Evolutionary conservation across 2,329 filamentous ascomycete genomes (phyloP).

Genomic region (Chaetomium strumarium): DNA sequence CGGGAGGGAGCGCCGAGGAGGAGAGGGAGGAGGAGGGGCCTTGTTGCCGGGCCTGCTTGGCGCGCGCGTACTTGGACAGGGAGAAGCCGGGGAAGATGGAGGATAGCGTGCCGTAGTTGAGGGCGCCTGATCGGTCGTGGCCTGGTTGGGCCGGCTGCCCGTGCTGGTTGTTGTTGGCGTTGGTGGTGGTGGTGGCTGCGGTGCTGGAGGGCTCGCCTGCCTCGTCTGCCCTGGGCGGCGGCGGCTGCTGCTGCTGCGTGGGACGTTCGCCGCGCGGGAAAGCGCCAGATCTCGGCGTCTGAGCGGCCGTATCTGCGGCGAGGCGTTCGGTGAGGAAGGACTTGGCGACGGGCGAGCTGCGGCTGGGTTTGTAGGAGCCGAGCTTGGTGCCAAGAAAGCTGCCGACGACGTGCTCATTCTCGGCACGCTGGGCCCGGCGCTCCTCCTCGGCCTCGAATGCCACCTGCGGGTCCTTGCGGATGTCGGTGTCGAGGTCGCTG

Average conservation of each 20-base stretch:
- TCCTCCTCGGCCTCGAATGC: slow-evolving; percentile 91
- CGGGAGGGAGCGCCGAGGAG: slow-evolving; percentile 86
- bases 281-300: slow-evolving; percentile 11
- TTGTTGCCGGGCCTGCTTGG: slow-evolving; percentile 42
- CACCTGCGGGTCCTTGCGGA: slow-evolving; percentile 82
- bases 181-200: slow-evolving; percentile 2
- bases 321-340: slow-evolving; percentile 56
- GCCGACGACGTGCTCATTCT: slow-evolving; percentile 84
- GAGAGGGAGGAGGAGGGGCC: slow-evolving; percentile 38
- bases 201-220: slow-evolving; percentile 8
- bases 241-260: slow-evolving; percentile 12
- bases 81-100: slow-evolving; percentile 79
- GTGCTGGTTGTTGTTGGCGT: slow-evolving; percentile 13
- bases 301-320: slow-evolving; percentile 39
- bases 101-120: slow-evolving; percentile 53
- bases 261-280: slow-evolving; percentile 16
- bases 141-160: not conserved
- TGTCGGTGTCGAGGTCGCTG: slow-evolving; percentile 84
- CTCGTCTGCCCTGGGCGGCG: slow-evolving; percentile 16
- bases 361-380: slow-evolving; percentile 51
- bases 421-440: slow-evolving; percentile 69
- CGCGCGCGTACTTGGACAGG: slow-evolving; percentile 66
- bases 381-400: slow-evolving; percentile 66
- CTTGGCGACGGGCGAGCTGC: slow-evolving; percentile 62
- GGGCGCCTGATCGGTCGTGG: slow-evolving; percentile 15